Evolutionary conservation across 148 eudicot species (phyloP).

Genomic region (Arctostaphylos glauca): DNA sequence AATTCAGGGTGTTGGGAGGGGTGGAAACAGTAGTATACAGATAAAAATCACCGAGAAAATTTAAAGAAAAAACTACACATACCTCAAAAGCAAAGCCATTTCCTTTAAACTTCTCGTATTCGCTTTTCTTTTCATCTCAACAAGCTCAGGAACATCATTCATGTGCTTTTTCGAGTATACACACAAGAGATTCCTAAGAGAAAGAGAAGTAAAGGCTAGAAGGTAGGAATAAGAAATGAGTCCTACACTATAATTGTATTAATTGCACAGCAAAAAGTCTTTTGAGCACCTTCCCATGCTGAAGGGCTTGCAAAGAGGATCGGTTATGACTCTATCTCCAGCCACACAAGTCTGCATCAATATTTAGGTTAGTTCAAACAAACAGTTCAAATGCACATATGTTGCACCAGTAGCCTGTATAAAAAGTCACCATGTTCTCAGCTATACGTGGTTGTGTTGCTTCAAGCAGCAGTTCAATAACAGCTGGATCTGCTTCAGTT

Average conservation of each 20-base stretch:
- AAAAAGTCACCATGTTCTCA: conserved; percentile 61
- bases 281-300: conserved; percentile 94
- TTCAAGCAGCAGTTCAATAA: conserved; percentile 83
- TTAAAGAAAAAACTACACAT: conserved; percentile 9
- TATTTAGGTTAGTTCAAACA: conserved; percentile 13
- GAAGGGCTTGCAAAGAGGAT: conserved; percentile 99
- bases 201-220: conserved; percentile 17
- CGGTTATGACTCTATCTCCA: conserved; percentile 93
- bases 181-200: conserved; percentile 81
- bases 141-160: conserved; percentile 84
- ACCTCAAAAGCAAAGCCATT: conserved; percentile 80
- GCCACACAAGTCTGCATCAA: conserved; percentile 79
- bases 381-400: background rate
- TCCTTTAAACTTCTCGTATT: conserved; percentile 95
- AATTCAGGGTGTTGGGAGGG: background rate
- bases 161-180: conserved; percentile 97
- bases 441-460: conserved; percentile 59
- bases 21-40: background rate
- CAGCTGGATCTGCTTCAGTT: conserved; percentile 97
- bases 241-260: background rate
- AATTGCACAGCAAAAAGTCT: conserved; percentile 9
- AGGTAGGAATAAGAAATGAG: background rate
- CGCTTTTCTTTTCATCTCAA: conserved; percentile 83
- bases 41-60: background rate
- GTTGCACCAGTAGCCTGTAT: conserved; percentile 17